These are phyloP conservation scores for Diaporthe sp. DNA, from an alignment of 2,329 filamentous ascomycete species.

Conservation along the genomic window DNA sequence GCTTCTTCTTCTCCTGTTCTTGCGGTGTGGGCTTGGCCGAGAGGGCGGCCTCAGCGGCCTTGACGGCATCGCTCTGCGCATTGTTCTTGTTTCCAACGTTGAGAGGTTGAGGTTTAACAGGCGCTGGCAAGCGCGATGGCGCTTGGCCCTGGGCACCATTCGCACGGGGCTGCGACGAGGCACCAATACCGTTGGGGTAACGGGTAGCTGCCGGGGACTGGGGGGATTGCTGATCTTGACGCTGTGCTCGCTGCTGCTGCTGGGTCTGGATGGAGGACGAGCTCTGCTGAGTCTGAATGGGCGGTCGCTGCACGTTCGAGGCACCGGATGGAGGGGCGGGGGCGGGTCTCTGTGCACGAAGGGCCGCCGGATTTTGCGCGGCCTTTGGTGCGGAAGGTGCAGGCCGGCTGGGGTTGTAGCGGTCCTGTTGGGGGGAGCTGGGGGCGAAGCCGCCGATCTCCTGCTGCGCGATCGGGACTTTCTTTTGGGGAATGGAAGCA, in stretches of 20 bases:
- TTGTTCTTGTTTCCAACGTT: slow-evolving; percentile 80
- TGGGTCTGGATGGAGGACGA: slow-evolving; percentile 61
- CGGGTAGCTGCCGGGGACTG: slow-evolving; percentile 67
- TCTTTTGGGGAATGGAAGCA: slow-evolving; percentile 86
- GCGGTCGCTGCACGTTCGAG: slow-evolving; percentile 59
- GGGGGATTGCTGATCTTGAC: slow-evolving; percentile 62
- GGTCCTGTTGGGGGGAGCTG: slow-evolving; percentile 66
- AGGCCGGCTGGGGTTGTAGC: slow-evolving; percentile 88
- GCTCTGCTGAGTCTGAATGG: slow-evolving; percentile 64
- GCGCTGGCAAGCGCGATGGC: slow-evolving; percentile 68
- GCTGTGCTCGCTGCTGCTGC: slow-evolving; percentile 61
- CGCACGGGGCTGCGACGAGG: slow-evolving; percentile 63
- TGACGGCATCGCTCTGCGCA: slow-evolving; percentile 76
- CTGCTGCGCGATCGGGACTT: slow-evolving; percentile 86
- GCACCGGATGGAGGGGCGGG: slow-evolving; percentile 73
- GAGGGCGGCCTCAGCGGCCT: slow-evolving; percentile 90
- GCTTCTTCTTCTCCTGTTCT: slow-evolving; percentile 82
- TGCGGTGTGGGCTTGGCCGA: slow-evolving; percentile 82
- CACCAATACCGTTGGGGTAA: slow-evolving; percentile 68
- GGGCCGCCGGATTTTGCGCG: slow-evolving; percentile 67
- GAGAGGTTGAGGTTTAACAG: slow-evolving; percentile 79
- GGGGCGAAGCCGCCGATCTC: slow-evolving; percentile 81
- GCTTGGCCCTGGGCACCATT: slow-evolving; percentile 61
- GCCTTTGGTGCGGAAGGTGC: slow-evolving; percentile 84
- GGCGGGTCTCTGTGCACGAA: slow-evolving; percentile 83